A percentile compares a stretch with the other conserved stretches of the same genome.
Evolutionary conservation across 257 asterid species (phyloP).

Genomic region (Solanum corneliomulleri): DNA sequence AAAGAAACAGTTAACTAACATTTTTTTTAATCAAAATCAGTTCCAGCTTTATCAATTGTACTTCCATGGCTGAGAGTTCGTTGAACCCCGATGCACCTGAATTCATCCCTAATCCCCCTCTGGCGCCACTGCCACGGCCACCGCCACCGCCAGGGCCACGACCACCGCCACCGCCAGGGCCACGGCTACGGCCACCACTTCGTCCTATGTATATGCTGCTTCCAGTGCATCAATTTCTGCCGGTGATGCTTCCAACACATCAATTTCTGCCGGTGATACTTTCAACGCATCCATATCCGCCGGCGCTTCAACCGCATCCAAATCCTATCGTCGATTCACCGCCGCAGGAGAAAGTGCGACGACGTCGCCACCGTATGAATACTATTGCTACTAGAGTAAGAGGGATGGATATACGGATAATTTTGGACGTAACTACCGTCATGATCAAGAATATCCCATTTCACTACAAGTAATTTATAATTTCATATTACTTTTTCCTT

Average conservation of each 20-base stretch:
- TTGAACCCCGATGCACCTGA: neutral
- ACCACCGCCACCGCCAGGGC: too few relatives aligned
- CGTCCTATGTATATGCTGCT: neutral
- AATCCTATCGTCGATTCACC: neutral
- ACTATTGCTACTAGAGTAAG: neutral
- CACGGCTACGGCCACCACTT: neutral
- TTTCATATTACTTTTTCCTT: neutral
- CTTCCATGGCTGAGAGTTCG: neutral
- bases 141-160: too few relatives aligned
- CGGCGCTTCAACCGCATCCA: neutral
- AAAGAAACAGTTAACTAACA: neutral
- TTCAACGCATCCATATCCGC: neutral
- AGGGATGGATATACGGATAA: neutral
- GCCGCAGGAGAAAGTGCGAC: neutral
- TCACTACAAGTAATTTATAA: neutral
- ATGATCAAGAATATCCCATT: neutral
- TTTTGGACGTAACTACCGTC: neutral
- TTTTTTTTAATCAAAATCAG: neutral
- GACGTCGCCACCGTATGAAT: neutral
- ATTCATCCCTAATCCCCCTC: neutral
- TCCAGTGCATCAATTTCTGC: too few relatives aligned
- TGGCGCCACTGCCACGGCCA: too few relatives aligned
- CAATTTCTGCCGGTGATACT: neutral
- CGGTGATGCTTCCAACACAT: too few relatives aligned
- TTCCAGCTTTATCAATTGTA: neutral